Conservation (phyloP, 176 grass and related monocot species). For the Poa annua region DNA sequence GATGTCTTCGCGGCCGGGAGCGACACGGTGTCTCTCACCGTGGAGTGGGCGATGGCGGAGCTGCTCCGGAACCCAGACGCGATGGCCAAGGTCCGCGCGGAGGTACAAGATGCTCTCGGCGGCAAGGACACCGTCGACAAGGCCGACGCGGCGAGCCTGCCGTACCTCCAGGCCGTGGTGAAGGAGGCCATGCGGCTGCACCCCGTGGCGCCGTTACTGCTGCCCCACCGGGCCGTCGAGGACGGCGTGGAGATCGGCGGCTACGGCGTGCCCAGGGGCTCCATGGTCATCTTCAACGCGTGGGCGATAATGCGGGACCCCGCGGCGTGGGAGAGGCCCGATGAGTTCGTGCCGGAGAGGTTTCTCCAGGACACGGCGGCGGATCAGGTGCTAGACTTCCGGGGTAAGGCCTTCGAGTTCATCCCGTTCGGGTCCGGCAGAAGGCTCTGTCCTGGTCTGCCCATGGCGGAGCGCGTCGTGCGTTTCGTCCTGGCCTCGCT, state of each 20-base stretch:
- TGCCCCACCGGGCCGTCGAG: no score
- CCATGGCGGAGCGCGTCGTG: conserved; percentile 30
- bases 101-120: background rate
- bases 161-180: no score
- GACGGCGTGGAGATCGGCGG: no score
- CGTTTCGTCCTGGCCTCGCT: conserved; percentile 30
- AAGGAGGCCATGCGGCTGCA: no score
- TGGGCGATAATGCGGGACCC: conserved; percentile 32
- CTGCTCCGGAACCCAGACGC: background rate
- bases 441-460: conserved; percentile 39
- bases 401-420: conserved; percentile 17
- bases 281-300: background rate
- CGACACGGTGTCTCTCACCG: background rate
- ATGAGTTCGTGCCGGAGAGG: conserved; percentile 45
- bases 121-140: background rate
- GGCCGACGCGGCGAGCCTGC: background rate
- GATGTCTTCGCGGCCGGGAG: background rate
- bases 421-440: conserved; percentile 44
- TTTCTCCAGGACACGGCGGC: conserved; percentile 33
- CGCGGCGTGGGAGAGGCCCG: conserved; percentile 32
- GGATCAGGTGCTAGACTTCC: conserved; percentile 16
- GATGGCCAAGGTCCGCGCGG: background rate
- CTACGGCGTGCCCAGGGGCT: no score
- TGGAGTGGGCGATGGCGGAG: background rate
- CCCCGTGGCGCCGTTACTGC: no score